Evolutionary conservation across 1,139 yeast genomes (phyloP).

Genomic region (Saccharomyces pastorianus): DNA sequence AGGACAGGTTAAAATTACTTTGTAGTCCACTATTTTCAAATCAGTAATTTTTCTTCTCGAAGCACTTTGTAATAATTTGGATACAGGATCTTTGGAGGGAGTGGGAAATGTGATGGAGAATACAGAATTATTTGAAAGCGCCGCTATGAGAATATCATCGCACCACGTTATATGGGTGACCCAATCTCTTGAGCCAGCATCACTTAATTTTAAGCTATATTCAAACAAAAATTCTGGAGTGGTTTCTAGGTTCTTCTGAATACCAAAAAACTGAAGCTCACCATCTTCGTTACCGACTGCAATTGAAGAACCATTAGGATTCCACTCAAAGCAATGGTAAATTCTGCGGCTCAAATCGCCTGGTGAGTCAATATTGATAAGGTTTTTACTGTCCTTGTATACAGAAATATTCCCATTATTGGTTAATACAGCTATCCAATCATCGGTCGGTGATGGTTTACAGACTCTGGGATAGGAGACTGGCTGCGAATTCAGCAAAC

Average conservation of each 20-base stretch:
- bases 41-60: conserved; percentile 22
- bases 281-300: conserved; percentile 26
- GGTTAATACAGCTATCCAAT: conserved; percentile 24
- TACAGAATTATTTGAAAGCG: conserved; percentile 13
- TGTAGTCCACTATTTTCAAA: conserved; percentile 10
- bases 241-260: conserved; percentile 10
- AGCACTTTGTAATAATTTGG: conserved; percentile 6
- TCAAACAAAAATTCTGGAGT: neutral
- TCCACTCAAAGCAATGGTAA: conserved; percentile 28
- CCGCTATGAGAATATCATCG: conserved; percentile 4
- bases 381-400: conserved; percentile 9
- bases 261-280: conserved; percentile 11
- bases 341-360: conserved; percentile 15
- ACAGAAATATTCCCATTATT: conserved; percentile 25
- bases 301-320: conserved; percentile 16
- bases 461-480: conserved; percentile 17
- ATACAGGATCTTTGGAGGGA: neutral
- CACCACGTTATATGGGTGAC: conserved; percentile 19
- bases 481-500: conserved; percentile 27
- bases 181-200: conserved; percentile 12
- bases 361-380: conserved; percentile 19
- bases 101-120: conserved; percentile 3
- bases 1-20: conserved; percentile 14
- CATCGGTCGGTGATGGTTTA: conserved; percentile 17
- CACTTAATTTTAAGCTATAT: neutral